A percentile compares a stretch with the other conserved stretches of the same genome.
Conservation (phyloP, 306 rosid genomes). For the Cicer bijugum region DNA sequence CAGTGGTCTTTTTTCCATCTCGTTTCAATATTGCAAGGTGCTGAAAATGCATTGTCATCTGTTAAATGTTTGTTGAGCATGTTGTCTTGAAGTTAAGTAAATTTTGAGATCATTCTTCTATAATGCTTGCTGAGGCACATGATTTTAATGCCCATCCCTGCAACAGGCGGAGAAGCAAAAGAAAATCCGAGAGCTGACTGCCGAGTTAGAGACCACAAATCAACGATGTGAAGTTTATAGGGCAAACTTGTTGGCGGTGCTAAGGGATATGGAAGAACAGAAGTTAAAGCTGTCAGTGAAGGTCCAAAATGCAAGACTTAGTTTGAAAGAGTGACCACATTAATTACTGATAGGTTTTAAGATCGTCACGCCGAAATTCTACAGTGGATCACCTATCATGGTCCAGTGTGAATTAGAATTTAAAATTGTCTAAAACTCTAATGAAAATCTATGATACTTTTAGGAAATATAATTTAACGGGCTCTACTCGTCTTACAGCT, state of each 20-base stretch:
- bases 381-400: no score
- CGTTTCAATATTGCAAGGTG: slow-evolving; percentile 14
- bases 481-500: no score
- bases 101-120: slow-evolving; percentile 9
- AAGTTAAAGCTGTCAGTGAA: slow-evolving; percentile 85
- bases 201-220: slow-evolving; percentile 73
- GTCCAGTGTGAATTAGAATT: no score
- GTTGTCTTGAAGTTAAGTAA: slow-evolving; percentile 6
- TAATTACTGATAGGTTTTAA: slow-evolving; percentile 21
- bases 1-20: not conserved
- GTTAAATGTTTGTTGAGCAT: slow-evolving; percentile 26
- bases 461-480: no score
- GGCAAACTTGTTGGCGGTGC: slow-evolving; percentile 78
- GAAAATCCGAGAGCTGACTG: slow-evolving; percentile 71
- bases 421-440: no score
- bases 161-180: slow-evolving; percentile 77
- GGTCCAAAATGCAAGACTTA: slow-evolving; percentile 92
- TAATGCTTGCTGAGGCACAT: not conserved
- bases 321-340: slow-evolving; percentile 76
- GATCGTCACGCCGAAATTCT: not conserved
- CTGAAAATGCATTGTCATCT: slow-evolving; percentile 11
- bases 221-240: slow-evolving; percentile 88
- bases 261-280: slow-evolving; percentile 95
- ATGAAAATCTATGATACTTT: no score
- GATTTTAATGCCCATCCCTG: slow-evolving; percentile 22